Percentiles rank a stretch among this genome's conserved stretches.
phyloP scores from a whole-genome alignment of 768 basidiomycete genomes.

The Termitomyces sp. region DNA sequence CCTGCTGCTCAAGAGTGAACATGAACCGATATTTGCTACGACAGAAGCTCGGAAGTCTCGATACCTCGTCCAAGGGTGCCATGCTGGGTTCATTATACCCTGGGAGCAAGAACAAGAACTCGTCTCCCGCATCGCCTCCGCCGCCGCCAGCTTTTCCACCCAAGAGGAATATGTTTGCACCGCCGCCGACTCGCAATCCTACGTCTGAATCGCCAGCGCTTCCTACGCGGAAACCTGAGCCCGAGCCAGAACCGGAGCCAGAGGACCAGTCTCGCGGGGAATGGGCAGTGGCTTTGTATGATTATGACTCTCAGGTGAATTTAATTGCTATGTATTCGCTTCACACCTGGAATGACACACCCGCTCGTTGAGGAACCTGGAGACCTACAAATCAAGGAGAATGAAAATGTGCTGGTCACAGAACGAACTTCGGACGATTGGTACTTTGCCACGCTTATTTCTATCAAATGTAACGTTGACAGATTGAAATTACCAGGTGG shows the following conservation, averaged over 20 bases:
- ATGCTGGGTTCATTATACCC: constrained; percentile 43
- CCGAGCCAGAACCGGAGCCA: constrained; percentile 28
- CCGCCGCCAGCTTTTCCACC: constrained; percentile 28
- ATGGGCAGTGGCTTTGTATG: constrained; percentile 78
- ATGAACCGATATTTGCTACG: not conserved
- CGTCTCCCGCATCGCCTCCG: constrained; percentile 28
- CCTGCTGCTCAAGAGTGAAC: not conserved
- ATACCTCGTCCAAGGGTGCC: constrained; percentile 44
- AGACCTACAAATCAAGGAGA: constrained; percentile 56
- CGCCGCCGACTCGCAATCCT: constrained; percentile 15
- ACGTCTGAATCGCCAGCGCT: constrained; percentile 18
- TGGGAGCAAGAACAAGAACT: constrained; percentile 33
- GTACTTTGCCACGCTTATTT: constrained; percentile 28
- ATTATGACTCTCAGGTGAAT: constrained; percentile 59
- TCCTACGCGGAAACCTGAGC: constrained; percentile 24
- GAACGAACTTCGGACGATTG: constrained; percentile 73
- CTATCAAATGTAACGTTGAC: not conserved
- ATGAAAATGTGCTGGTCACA: constrained; percentile 55
- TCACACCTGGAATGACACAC: not conserved
- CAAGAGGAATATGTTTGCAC: constrained; percentile 31
- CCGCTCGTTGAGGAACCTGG: constrained; percentile 49
- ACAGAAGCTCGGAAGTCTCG: constrained; percentile 59
- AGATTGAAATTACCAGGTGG: constrained; percentile 48
- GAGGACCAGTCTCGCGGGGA: constrained; percentile 44
- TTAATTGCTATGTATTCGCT: not conserved